A percentile compares a stretch with the other conserved stretches of the same genome.
Conservation (phyloP, 2,329 filamentous ascomycete genomes). For the Fusarium foetens region DNA sequence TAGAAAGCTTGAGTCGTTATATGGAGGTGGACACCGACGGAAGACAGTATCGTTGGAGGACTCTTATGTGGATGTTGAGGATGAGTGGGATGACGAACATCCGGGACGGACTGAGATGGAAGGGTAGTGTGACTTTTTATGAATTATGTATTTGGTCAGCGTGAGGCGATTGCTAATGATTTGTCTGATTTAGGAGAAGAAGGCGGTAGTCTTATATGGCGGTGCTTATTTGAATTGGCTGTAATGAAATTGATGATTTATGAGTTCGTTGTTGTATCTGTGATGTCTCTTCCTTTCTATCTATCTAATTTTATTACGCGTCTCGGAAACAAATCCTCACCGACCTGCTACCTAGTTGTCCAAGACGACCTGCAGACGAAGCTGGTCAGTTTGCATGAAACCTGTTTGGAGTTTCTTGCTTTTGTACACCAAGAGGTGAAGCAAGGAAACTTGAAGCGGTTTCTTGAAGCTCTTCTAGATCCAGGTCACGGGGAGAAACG, state of each 20-base stretch:
- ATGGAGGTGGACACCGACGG: conserved; percentile 11
- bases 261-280: rapidly evolving
- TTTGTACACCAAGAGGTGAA: no score
- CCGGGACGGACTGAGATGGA: conserved; percentile 31
- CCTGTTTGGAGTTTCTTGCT: no score
- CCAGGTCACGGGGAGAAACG: no score
- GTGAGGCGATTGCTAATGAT: not conserved
- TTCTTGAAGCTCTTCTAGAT: no score
- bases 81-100: conserved; percentile 35
- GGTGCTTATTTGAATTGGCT: not conserved
- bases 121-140: conserved; percentile 1
- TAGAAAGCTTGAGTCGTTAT: conserved; percentile 15
- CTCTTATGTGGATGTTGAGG: conserved; percentile 31
- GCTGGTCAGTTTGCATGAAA: no score
- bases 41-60: conserved; percentile 13
- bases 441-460: no score
- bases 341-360: no score
- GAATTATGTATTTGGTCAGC: not conserved
- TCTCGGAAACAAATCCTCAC: no score
- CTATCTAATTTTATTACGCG: no score
- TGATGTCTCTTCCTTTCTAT: not conserved
- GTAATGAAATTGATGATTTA: not conserved
- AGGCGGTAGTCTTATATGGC: not conserved
- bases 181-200: not conserved
- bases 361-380: no score